phyloP scores from a whole-genome alignment of 2,329 filamentous ascomycete species.

The Penicillium sp. region DNA sequence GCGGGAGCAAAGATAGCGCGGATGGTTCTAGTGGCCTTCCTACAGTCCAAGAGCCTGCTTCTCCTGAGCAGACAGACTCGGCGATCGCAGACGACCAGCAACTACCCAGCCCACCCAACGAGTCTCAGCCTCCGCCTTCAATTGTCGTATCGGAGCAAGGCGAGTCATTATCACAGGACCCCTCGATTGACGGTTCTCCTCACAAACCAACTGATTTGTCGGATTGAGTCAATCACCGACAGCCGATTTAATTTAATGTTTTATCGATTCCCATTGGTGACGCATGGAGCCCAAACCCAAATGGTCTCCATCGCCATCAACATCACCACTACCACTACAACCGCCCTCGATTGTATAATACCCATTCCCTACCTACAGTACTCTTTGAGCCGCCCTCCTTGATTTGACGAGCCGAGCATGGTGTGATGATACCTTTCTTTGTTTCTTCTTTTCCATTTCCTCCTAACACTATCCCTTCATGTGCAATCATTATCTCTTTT shows the following conservation, averaged over 20 bases:
- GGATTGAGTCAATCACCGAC: constrained; percentile 18
- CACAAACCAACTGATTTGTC: constrained; percentile 28
- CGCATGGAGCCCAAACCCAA: constrained; percentile 5
- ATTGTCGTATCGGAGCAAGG: constrained; percentile 41
- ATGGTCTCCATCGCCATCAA: constrained; percentile 19
- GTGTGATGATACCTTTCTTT: constrained; percentile 26
- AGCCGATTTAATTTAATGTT: constrained; percentile 33
- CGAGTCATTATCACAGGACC: constrained; percentile 21
- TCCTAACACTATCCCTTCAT: constrained; percentile 9
- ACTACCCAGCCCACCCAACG: constrained; percentile 26
- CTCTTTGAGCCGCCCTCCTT: constrained; percentile 14
- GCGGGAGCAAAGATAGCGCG: constrained; percentile 39
- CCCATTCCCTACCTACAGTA: constrained; percentile 13
- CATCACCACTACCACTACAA: constrained; percentile 14
- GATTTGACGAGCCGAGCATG: constrained; percentile 25
- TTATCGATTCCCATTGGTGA: constrained; percentile 21
- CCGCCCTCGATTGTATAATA: constrained; percentile 29
- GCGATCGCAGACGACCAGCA: constrained; percentile 23
- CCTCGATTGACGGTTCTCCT: constrained; percentile 21
- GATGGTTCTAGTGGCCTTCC: constrained; percentile 31
- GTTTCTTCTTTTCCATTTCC: constrained; percentile 2
- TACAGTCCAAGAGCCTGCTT: constrained; percentile 34
- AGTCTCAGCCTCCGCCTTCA: constrained; percentile 31
- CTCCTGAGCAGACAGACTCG: constrained; percentile 28
- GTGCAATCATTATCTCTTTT: constrained; percentile 14